Base-by-base conservation (phyloP, 2,329 filamentous ascomycete genomes). In the Bimuria novae-zelandiae region DNA sequence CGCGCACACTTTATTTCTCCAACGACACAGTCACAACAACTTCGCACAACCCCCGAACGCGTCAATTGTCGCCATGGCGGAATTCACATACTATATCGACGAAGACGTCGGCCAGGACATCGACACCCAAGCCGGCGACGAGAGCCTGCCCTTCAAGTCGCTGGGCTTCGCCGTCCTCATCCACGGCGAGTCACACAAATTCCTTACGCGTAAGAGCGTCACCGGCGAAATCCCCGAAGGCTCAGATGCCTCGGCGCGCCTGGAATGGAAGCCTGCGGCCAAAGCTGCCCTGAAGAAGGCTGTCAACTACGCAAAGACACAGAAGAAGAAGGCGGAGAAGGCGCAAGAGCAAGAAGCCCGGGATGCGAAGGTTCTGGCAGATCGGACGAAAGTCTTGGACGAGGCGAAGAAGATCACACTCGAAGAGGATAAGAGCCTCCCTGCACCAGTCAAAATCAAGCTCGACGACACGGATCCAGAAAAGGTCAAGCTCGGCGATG, bases 211-310 rank as follows among this genome's bases (percentile, higher is more conserved):
- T 71, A 88, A 89, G 64, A 72, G 69, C 45, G 57, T 70, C 42
- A 71, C 70, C 2, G 71, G 70, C 39, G 69, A 72, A 32, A 41
- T 73, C 2, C 63, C 70, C 12, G 72, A 74, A 51, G 70, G 71
- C 49, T 62, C 85, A 57, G 89, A 90, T 65, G 81, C 82, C 59
- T 79, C 81, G 49, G 82, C 81, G 49, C 82, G 84, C 60, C 75
- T 87, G 59, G 82, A 85, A 64, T 96, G 88, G 89, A 93, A 92
- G 78, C 86, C 88, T 50, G 88, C 86, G 17, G 87, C 89, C 55
- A 95, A 94, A 79, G 89, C 88, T 55, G 90, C 90, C 19, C 75
- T 91, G 70, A 96, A 96, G 81, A 95, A 95, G 77, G 89, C 88
- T 3, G 84, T 85, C 78, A 87, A 86, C 73, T 85, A 86, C 59